A percentile compares a stretch with the other conserved stretches of the same genome.
phyloP scores from a whole-genome alignment of 345 rosid species.

The Luvunga scandens region DNA sequence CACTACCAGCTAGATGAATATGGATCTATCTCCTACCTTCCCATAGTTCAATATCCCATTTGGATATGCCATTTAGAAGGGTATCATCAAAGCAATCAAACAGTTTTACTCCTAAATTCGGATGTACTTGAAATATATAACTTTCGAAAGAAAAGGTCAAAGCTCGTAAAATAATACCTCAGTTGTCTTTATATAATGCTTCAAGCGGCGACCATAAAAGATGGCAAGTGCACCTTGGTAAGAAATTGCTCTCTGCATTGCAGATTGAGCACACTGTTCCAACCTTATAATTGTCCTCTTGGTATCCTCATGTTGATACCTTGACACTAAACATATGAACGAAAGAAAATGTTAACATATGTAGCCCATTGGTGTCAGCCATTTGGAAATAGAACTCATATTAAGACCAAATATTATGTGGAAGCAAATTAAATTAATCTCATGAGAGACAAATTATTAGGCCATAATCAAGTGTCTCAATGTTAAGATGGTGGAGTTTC shows the following conservation, averaged over 20 bases:
- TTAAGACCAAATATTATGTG: not conserved
- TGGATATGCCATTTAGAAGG: not conserved
- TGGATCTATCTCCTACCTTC: not conserved
- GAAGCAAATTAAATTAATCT: not conserved
- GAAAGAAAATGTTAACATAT: not conserved
- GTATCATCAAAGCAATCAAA: not conserved
- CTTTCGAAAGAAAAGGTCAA: not conserved
- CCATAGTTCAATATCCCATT: not conserved
- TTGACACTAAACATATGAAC: conserved; percentile 38
- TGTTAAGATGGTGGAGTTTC: conserved; percentile 1
- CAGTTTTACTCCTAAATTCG: not conserved
- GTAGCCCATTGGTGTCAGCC: not conserved
- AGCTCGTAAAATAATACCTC: conserved; percentile 45
- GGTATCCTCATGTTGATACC: conserved; percentile 50
- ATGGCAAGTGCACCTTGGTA: conserved; percentile 66
- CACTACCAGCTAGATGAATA: not conserved
- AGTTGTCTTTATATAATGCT: conserved; percentile 57
- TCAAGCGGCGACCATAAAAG: conserved; percentile 55
- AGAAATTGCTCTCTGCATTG: conserved; percentile 54
- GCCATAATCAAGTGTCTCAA: not conserved
- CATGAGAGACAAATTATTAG: not conserved
- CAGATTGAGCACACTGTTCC: conserved; percentile 62
- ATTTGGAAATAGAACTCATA: not conserved
- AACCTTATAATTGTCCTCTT: conserved; percentile 53
- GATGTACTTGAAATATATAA: not conserved